Evolutionary conservation across 129 eudicot species (phyloP), one percentile per base, ranked within the genome.

Genomic region (Chrysanthemum lavandulifolium): DNA sequence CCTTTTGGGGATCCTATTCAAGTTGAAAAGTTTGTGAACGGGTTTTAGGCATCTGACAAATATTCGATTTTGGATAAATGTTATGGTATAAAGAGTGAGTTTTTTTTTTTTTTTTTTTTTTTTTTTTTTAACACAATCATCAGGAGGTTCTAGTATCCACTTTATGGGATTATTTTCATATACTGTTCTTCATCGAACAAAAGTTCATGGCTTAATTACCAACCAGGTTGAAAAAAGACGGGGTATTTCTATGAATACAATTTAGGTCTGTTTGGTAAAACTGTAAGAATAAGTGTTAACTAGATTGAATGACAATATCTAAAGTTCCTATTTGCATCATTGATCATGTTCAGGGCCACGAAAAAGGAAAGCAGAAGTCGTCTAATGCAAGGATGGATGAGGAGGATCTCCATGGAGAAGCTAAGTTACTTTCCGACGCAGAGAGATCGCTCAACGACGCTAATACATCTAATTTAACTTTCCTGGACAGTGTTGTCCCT

Each of bases 401-500:
- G 18, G 43, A 63, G 18, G 40, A 13, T 71, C 67, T 58, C 67
- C 56, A 71, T 29, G 67, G 11, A 45, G 67, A 57, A 58, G 43
- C 75, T 57, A 56, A 71, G 4, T 21, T 71, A 43, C 67, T 21
- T 15, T 33, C 58, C 1, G 67, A 72, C 33, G 10, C 29, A 3
- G 36, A 60, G 53, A 71, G 5, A 57, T 13, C 21, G 1, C 59
- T 73, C 49, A 61, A 49, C 50, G 61, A 27, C 61, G 4, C 55
- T 14, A 55, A 66, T 75, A 31, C 59, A 56, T 73, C 45, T 55
- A 47, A 36, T 23, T 2, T 56, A n/a, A 49, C 19, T 56, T 67
- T 67, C 67, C 60, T 2, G 66, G 67, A 67, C 49, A 43, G 56
- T 65, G 61, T 31, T 49, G 69, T 73, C 77, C 77, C 77, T 15